Base-by-base conservation (phyloP, 176 grass and related monocot genomes). In the Rhynchospora pubera region DNA sequence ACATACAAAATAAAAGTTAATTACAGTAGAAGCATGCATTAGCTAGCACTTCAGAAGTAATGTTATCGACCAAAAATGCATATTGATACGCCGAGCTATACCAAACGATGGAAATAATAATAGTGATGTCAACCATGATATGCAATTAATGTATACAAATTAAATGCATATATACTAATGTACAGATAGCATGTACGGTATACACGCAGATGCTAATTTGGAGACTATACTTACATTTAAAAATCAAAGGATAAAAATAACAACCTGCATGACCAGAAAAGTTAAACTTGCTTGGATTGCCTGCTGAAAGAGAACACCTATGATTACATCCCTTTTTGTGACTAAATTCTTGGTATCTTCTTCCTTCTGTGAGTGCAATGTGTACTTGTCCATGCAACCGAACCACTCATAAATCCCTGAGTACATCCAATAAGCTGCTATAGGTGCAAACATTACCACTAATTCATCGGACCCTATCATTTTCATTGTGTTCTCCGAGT, bases 291-390 rank as follows among this genome's bases (percentile, higher is more conserved):
- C 86, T 66, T 91, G 91, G 81, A 97, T 87, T 15, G 56, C 87
- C 63, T 97, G 94, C 84, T 91, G 94, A 75, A 97, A 85, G 51
- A 97, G 94, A 66, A 97, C 91, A 43, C 79, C 86, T 53, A 65
- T 82, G 6, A 91, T 51, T 21, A 97, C 94, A 47, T 91, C 86
- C 59, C n/a, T 87, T 88, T 89, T 83, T 57, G 94, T 90, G 18
- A 65, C 87, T 84, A 93, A 79, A 80, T 97, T 97, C 66, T 88
- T 93, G 65, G 42, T 85, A 15, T 90, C 84, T 83, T 97, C 91
- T 16, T 97, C 91, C 57, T 59, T 88, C 42, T 32, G 83, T 5
- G 94, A 88, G 79, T 97, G 94, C 81, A 97, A 83, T 83, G 91
- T 91, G 81, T 97, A 93, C 45, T 7, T 93, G 55, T 84, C 79